Base-by-base conservation (phyloP, 371 early-diverging fungal genomes). In the Conidiobolus incongruus region DNA sequence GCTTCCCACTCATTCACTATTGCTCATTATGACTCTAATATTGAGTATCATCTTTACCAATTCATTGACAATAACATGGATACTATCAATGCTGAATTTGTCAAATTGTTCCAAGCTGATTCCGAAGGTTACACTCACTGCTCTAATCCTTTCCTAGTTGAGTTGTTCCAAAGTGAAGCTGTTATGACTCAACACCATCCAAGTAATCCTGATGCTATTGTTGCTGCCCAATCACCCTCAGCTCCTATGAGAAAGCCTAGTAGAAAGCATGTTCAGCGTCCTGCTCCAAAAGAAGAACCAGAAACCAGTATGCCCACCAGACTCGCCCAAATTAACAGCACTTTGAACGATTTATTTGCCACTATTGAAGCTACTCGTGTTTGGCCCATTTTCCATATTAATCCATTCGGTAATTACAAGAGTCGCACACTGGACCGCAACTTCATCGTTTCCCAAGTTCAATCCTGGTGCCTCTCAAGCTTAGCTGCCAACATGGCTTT, bases 101-200 rank as follows among this genome's bases (percentile, higher is more conserved):
- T 88, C 6, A 65, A 76, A 21, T 54, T 91, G 28, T 80, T 88
- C 52, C 62, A 73, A 63, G 75, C 20, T 54, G 89, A 26, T 79
- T 87, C 51, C 61, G 73, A n/a, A 80, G 72, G 24, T 70, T 79
- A 24, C 48, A 53, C 15, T 57, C 52, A 39, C 72, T 65, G 13
- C 2, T 72, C 63, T 49, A 75, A 76, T 47, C 48, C 51, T 2
- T 92, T 95, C 54, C 62, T 92, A 23, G 62, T 75, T 23, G 68
- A 66, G 26, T 47, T 95, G 37, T 87, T 95, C 54, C 70, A 74
- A 24, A 75, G 79, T 50, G 63, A 70, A 22, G 67, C 70, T 31
- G 66, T 95, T 47, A 73, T 78, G 0, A 80, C 79, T 12, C 75
- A 83, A 57, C 74, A 72, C 10, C 81, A 84, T 56, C 85, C 85